Evolutionary conservation across 2,329 filamentous ascomycete species (phyloP).

Genomic region (Penicillium nordicum): DNA sequence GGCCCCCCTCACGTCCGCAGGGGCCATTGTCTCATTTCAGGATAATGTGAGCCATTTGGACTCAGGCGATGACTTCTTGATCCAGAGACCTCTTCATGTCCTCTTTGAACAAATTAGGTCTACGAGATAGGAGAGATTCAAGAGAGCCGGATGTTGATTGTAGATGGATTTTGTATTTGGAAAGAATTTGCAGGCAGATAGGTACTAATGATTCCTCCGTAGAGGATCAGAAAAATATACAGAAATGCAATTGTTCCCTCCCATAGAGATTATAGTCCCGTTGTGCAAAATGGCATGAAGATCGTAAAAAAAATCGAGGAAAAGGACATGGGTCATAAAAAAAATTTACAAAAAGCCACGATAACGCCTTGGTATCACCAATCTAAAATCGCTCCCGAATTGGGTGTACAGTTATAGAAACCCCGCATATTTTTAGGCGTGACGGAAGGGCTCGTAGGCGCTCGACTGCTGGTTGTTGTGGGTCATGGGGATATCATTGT

Average conservation of each 20-base stretch:
- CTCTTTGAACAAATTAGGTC: not conserved
- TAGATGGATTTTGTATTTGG: not conserved
- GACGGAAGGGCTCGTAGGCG: conserved; percentile 40
- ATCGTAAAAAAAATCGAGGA: conserved; percentile 12
- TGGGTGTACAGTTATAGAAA: conserved; percentile 6
- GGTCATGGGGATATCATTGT: conserved; percentile 27
- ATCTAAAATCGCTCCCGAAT: conserved; percentile 20
- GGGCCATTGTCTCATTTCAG: not conserved
- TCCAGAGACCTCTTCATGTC: not conserved
- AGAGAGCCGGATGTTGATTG: not conserved
- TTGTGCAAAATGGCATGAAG: conserved; percentile 2
- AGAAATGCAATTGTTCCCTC: conserved; percentile 3
- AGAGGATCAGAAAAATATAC: conserved; percentile 1
- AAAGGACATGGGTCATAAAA: conserved; percentile 12
- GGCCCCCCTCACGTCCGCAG: not conserved
- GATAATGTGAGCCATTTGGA: not conserved
- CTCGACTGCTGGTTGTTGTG: conserved; percentile 22
- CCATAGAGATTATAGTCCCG: not conserved
- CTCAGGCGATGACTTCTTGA: too few species aligned
- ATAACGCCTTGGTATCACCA: conserved; percentile 23
- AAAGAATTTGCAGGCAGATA: not conserved
- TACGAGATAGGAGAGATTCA: not conserved
- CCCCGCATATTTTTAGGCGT: conserved; percentile 25
- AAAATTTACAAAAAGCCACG: conserved; percentile 7
- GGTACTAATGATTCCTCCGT: not conserved